These are phyloP conservation scores for Flaveria sonorensis DNA, from an alignment of 129 eudicot genomes.

Conservation along the genomic window DNA sequence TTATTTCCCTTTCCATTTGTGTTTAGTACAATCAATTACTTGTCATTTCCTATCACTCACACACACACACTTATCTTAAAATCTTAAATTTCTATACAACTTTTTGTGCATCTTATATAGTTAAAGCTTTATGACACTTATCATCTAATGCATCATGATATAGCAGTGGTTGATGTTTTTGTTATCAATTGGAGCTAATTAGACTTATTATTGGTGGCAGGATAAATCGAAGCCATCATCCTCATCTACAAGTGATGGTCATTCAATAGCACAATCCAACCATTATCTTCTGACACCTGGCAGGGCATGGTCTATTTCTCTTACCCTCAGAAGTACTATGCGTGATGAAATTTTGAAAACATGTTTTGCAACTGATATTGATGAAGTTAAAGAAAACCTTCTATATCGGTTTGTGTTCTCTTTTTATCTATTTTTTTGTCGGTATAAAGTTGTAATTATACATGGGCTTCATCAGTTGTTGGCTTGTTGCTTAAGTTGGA, in stretches of 20 bases:
- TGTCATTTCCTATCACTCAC: too few relatives aligned
- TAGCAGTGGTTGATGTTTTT: background rate
- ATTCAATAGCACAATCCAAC: constrained; percentile 28
- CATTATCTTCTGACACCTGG: constrained; percentile 59
- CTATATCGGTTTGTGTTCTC: constrained; percentile 61
- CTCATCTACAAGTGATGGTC: constrained; percentile 42
- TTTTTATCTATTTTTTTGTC: background rate
- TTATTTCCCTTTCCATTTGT: too few relatives aligned
- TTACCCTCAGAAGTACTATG: constrained; percentile 57
- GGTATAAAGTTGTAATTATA: background rate
- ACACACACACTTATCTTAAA: background rate
- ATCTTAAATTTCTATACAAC: background rate
- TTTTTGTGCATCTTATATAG: background rate
- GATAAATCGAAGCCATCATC: constrained; percentile 54
- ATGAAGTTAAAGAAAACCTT: constrained; percentile 53
- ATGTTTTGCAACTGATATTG: constrained; percentile 52
- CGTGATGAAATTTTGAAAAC: constrained; percentile 63
- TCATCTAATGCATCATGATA: constrained; percentile 7
- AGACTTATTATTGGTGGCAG: constrained; percentile 33
- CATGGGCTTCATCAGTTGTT: background rate
- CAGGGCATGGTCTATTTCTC: constrained; percentile 90
- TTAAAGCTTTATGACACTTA: background rate
- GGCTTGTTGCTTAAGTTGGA: constrained; percentile 12
- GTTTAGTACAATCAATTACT: too few relatives aligned
- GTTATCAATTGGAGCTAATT: constrained; percentile 14